Percentiles rank a stretch among this genome's conserved stretches.
phyloP scores from a whole-genome alignment of 257 asterid species.

The Solanum arcanum region DNA sequence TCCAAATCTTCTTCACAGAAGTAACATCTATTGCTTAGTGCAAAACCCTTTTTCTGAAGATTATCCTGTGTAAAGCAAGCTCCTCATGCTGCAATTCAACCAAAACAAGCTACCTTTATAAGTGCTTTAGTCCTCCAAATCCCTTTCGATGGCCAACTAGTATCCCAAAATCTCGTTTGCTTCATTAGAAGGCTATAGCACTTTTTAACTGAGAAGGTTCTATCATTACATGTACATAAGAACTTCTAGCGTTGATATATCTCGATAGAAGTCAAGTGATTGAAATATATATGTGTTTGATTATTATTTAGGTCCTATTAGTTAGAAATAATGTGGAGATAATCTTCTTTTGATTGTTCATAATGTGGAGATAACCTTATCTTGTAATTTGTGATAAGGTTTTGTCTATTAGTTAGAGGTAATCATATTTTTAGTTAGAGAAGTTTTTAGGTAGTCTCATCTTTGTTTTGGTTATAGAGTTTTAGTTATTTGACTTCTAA shows the following conservation, averaged over 20 bases:
- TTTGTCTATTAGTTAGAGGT: neutral
- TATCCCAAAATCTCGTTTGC: no score
- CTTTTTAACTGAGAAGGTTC: no score
- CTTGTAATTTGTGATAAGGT: neutral
- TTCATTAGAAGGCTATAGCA: no score
- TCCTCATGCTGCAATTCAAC: no score
- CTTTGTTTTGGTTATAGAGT: neutral
- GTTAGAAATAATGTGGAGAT: neutral
- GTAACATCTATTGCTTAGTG: no score
- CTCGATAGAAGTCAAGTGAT: neutral
- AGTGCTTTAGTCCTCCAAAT: no score
- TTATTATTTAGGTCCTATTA: neutral
- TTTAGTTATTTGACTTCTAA: neutral
- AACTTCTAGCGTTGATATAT: neutral
- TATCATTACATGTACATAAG: neutral
- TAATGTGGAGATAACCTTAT: neutral
- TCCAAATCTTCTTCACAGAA: no score
- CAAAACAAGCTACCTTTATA: no score
- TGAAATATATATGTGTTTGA: neutral
- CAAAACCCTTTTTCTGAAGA: no score
- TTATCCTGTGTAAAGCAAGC: no score
- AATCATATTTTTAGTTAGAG: neutral
- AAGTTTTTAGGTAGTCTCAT: neutral
- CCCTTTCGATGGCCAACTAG: no score
- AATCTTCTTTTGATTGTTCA: neutral